These are phyloP conservation scores for Proteromonas lacertae DNA, from an alignment of 352 stramenopile genomes.

Conservation along the genomic window DNA sequence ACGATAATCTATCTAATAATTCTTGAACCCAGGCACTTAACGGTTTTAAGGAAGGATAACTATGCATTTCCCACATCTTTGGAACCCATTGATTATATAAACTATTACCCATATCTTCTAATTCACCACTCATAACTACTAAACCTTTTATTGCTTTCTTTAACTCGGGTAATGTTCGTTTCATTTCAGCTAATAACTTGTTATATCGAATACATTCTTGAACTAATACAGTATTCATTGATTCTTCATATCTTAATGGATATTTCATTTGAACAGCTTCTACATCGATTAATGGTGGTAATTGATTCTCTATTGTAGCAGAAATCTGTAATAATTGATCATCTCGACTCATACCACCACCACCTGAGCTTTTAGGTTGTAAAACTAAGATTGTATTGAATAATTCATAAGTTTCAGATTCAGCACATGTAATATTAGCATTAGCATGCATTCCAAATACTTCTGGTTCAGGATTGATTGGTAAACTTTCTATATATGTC, in stretches of 20 bases:
- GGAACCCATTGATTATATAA: slow-evolving; percentile 59
- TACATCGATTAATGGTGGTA: slow-evolving; percentile 32
- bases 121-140: slow-evolving; percentile 58
- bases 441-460: slow-evolving; percentile 73
- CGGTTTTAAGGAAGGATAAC: slow-evolving; percentile 55
- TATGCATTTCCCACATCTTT: slow-evolving; percentile 30
- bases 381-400: slow-evolving; percentile 57
- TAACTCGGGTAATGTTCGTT: slow-evolving; percentile 34
- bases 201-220: slow-evolving; percentile 76
- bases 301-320: slow-evolving; percentile 28
- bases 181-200: slow-evolving; percentile 44
- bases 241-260: slow-evolving; percentile 55
- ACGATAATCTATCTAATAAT: slow-evolving; percentile 42
- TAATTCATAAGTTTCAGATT: slow-evolving; percentile 54
- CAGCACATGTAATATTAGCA: slow-evolving; percentile 61
- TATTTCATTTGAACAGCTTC: slow-evolving; percentile 47
- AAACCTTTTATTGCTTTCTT: slow-evolving; percentile 54
- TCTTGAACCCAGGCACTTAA: slow-evolving; percentile 48
- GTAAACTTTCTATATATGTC: slow-evolving; percentile 56
- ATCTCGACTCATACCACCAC: slow-evolving; percentile 15
- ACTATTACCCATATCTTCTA: slow-evolving; percentile 52
- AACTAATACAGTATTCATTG: slow-evolving; percentile 71
- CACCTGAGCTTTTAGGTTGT: slow-evolving; percentile 15
- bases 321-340: slow-evolving; percentile 28
- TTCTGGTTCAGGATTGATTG: slow-evolving; percentile 42